phyloP scores from a whole-genome alignment of 805 yeast species.

The Metschnikowia vanudenii region DNA sequence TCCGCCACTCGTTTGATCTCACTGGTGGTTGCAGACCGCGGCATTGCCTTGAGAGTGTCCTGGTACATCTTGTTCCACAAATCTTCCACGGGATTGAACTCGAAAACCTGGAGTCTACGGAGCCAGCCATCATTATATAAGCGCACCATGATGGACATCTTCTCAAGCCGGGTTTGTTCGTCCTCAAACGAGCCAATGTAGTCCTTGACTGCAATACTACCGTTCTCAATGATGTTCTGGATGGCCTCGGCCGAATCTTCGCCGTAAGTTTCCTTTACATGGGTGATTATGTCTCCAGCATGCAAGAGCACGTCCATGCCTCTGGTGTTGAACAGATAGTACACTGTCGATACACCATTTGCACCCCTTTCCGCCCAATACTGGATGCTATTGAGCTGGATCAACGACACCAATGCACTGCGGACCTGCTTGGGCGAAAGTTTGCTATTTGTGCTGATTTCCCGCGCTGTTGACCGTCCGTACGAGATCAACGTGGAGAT shows the following conservation, averaged over 20 bases:
- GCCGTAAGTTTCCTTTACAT: constrained; percentile 47
- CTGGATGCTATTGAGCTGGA: constrained; percentile 75
- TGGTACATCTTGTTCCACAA: constrained; percentile 38
- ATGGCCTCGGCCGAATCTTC: constrained; percentile 55
- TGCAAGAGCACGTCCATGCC: constrained; percentile 67
- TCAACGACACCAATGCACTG: constrained; percentile 67
- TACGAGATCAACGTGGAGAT: constrained; percentile 59
- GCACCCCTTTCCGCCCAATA: constrained; percentile 51
- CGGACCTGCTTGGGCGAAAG: constrained; percentile 54
- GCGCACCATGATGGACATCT: constrained; percentile 26
- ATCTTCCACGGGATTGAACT: constrained; percentile 38
- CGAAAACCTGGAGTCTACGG: constrained; percentile 27
- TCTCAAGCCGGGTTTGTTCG: constrained; percentile 20
- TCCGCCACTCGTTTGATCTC: constrained; percentile 48
- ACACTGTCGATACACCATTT: constrained; percentile 28
- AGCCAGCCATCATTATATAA: constrained; percentile 41
- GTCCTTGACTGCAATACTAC: constrained; percentile 60
- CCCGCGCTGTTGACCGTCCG: constrained; percentile 62
- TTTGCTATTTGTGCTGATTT: constrained; percentile 47
- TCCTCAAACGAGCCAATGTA: constrained; percentile 28
- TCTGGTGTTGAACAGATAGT: constrained; percentile 59
- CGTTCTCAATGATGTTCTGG: constrained; percentile 67
- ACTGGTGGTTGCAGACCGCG: constrained; percentile 37
- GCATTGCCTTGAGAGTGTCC: constrained; percentile 35
- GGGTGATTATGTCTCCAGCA: constrained; percentile 70